Evolutionary conservation across 768 basidiomycete species (phyloP).

Genomic region (Mycena maculata): DNA sequence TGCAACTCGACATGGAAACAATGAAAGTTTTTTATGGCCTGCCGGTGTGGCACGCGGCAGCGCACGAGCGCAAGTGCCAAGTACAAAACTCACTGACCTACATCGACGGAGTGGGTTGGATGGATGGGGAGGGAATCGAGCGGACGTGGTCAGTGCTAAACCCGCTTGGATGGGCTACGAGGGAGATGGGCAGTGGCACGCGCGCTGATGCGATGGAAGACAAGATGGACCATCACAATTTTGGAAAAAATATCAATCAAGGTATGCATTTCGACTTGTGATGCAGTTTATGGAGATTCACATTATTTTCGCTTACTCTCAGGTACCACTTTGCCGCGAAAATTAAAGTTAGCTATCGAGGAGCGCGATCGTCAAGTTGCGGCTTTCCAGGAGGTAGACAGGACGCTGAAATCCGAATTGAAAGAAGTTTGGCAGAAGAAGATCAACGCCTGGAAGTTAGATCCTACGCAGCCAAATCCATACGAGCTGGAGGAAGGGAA

Average conservation of each 20-base stretch:
- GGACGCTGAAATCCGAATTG: not conserved
- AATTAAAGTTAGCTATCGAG: not conserved
- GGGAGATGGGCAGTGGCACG: constrained; percentile 44
- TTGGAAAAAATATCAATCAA: constrained; percentile 18
- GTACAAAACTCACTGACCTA: constrained; percentile 21
- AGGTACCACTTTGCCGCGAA: not conserved
- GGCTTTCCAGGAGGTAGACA: constrained; percentile 10
- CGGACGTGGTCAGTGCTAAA: constrained; percentile 42
- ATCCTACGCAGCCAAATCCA: constrained; percentile 13
- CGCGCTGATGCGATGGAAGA: constrained; percentile 42
- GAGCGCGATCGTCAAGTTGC: constrained; percentile 13
- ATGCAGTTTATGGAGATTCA: too few species aligned
- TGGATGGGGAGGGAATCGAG: constrained; percentile 2
- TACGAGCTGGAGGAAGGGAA: not conserved
- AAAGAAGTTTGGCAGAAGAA: constrained; percentile 3
- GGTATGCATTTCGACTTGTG: not conserved
- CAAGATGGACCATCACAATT: constrained; percentile 35
- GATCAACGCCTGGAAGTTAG: constrained; percentile 6
- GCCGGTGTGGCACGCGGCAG: too few species aligned
- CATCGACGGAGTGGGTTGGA: constrained; percentile 20
- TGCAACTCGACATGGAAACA: not conserved
- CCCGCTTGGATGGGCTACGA: constrained; percentile 39
- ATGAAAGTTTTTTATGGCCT: constrained; percentile 10
- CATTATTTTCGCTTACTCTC: too few species aligned
- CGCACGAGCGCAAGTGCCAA: constrained; percentile 27